Evolutionary conservation across 2,329 filamentous ascomycete species (phyloP).

Genomic region (Aureobasidium pullulans): DNA sequence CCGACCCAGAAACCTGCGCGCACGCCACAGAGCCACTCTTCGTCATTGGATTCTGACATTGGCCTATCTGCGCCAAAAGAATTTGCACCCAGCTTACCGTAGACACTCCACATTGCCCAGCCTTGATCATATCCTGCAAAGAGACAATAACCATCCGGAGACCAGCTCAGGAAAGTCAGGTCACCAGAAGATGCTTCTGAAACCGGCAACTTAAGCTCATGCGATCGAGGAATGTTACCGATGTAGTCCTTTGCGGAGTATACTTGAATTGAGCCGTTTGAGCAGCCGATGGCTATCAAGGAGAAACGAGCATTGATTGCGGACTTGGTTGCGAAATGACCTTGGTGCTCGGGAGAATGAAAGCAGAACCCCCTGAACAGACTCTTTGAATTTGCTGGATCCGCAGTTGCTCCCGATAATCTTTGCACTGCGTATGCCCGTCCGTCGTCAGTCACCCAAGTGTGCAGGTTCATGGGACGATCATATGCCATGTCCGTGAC

Average conservation of each 20-base stretch:
- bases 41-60: slow-evolving; percentile 60
- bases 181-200: slow-evolving; percentile 61
- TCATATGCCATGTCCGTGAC: slow-evolving; percentile 87
- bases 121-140: slow-evolving; percentile 89
- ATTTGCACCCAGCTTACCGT: slow-evolving; percentile 78
- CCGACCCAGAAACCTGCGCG: slow-evolving; percentile 77
- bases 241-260: slow-evolving; percentile 90
- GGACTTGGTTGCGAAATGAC: slow-evolving; percentile 60
- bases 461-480: slow-evolving; percentile 88
- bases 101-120: slow-evolving; percentile 97
- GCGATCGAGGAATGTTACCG: slow-evolving; percentile 83
- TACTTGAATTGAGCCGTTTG: slow-evolving; percentile 72
- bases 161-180: slow-evolving; percentile 73
- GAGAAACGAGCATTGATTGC: slow-evolving; percentile 94
- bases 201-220: slow-evolving; percentile 63
- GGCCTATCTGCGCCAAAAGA: slow-evolving; percentile 67
- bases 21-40: slow-evolving; percentile 78
- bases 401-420: slow-evolving; percentile 30
- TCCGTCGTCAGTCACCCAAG: slow-evolving; percentile 86
- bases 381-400: slow-evolving; percentile 47
- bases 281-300: slow-evolving; percentile 77
- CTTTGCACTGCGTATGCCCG: slow-evolving; percentile 87
- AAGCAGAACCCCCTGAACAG: slow-evolving; percentile 90
- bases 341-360: slow-evolving; percentile 58
- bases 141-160: slow-evolving; percentile 90